Base-by-base conservation (phyloP, 139 green algal genomes). In the Picochlorum costavermella region DNA sequence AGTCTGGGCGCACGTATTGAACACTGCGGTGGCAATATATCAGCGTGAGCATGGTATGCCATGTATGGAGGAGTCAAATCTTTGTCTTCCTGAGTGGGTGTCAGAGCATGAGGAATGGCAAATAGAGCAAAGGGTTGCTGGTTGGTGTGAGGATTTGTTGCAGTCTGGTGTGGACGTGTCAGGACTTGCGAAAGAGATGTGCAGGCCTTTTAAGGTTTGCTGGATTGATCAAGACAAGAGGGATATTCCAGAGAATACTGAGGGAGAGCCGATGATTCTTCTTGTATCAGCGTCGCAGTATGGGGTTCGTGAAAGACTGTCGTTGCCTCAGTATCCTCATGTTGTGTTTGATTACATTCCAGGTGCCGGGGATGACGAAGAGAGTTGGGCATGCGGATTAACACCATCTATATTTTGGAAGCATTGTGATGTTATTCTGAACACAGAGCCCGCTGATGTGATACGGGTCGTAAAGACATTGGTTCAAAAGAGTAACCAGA, bases 341-440 rank as follows among this genome's bases (percentile, higher is more conserved):
- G 23, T 75, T 11, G 50, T 25, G 23, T 87, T 71, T 60, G 61
- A 75, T 14, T 95, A 96, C 75, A 74, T 94, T 40, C 80, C 86
- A 2, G 92, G 93, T 1, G 93, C 91, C 0, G 93, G 81, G 1
- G 93, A 98, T 67, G 93, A 98, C 58, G 91, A 98, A 77, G 93
- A 98, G 75, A 88, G 70, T 46, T 98, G 92, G 92, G 83, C 88
- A 0, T 14, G 14, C 4, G 91, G 91, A 2, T 81, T 97, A 5
- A 92, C 77, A 0, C 85, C 90, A 0, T 56, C 43, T 1, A 59
- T 92, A 25, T 83, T 96, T 48, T 95, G 84, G 84, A 50, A 45
- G 28, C 67, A 91, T 49, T 16, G 58, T n/a, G 29, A 68, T 23
- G 49, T 64, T 37, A 75, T 91, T 69, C 62, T 90, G 40, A 50